Base-by-base conservation (phyloP, 768 basidiomycete species). In the Lentinula edodes region DNA sequence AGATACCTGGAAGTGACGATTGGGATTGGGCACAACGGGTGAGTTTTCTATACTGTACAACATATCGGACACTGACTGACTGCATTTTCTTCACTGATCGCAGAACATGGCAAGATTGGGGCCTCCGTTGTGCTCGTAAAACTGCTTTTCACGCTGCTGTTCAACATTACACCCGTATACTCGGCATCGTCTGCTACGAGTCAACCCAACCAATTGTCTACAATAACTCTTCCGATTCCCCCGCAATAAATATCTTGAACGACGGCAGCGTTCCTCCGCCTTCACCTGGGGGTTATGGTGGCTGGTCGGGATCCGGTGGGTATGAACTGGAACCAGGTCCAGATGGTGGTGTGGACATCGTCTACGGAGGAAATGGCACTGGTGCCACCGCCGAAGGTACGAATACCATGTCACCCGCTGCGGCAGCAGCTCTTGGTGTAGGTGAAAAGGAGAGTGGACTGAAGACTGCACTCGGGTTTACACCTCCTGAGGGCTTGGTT, bases 131-230 rank as follows among this genome's bases (percentile, higher is more conserved):
- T 63, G 72, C 80, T 10, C 83, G 89, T 52, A 85, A 82, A 68
- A 92, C 90, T 0, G 87, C 90, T 2, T 93, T 93, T 76, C 84
- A 90, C 68, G 88, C 88, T 8, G 90, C 91, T 1, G 86, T 85
- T 20, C 84, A 90, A 66, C 81, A 86, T 66, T 91, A 87, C 70
- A 88, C 83, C 67, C 82, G 78, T 58, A 83, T 89, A 68, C 81
- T 91, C 8, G 86, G 83, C 38, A 90, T 92, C 66, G 75, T 75
- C 20, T 84, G 82, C 64, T 78, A 76, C 72, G 80, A 83, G 66
- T 79, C 89, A 2, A 77, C 86, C 15, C 73, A 87, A 56, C 90
- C 90, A 10, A 67, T 93, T 64, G 75, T 80, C 45, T 85, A 77
- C 66, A 72, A 69, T 59, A 45, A 57, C 6, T 9, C 39, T 32